Percentiles rank a stretch among this genome's conserved stretches.
Conservation (phyloP, 2,329 filamentous ascomycete genomes). For the Colletotrichum lupini region DNA sequence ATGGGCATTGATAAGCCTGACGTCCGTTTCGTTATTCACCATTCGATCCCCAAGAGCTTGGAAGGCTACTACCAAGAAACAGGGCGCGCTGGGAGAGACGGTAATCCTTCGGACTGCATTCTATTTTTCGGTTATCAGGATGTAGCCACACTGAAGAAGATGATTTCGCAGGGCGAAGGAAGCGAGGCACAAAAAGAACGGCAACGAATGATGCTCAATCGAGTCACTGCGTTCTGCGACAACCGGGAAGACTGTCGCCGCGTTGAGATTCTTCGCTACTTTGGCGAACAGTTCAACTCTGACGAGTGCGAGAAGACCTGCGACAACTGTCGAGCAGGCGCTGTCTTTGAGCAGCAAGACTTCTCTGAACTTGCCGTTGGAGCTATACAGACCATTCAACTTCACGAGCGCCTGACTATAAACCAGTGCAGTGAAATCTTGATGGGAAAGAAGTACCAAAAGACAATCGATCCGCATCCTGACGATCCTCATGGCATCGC, state of each 20-base stretch:
- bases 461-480: slow-evolving; percentile 63
- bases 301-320: slow-evolving; percentile 80
- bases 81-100: slow-evolving; percentile 92
- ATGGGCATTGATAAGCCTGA: slow-evolving; percentile 99
- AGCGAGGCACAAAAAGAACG: slow-evolving; percentile 83
- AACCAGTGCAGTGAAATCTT: slow-evolving; percentile 88
- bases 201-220: slow-evolving; percentile 85
- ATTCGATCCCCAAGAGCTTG: slow-evolving; percentile 91
- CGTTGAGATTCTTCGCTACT: slow-evolving; percentile 91
- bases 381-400: slow-evolving; percentile 75
- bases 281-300: slow-evolving; percentile 83
- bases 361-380: slow-evolving; percentile 79
- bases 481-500: slow-evolving; percentile 75
- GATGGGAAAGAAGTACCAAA: slow-evolving; percentile 74
- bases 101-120: slow-evolving; percentile 87
- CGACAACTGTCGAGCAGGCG: slow-evolving; percentile 87
- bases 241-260: slow-evolving; percentile 89
- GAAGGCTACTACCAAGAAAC: slow-evolving; percentile 99
- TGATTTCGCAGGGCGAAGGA: slow-evolving; percentile 87
- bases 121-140: slow-evolving; percentile 89
- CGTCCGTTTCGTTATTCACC: slow-evolving; percentile 95
- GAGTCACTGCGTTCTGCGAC: slow-evolving; percentile 88
- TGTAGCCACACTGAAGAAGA: slow-evolving; percentile 75
- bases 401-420: slow-evolving; percentile 74
- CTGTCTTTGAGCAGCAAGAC: slow-evolving; percentile 78